A percentile compares a stretch with the other conserved stretches of the same genome.
phyloP scores from a whole-genome alignment of 2,329 filamentous ascomycete genomes.

The Fusarium stilboides region DNA sequence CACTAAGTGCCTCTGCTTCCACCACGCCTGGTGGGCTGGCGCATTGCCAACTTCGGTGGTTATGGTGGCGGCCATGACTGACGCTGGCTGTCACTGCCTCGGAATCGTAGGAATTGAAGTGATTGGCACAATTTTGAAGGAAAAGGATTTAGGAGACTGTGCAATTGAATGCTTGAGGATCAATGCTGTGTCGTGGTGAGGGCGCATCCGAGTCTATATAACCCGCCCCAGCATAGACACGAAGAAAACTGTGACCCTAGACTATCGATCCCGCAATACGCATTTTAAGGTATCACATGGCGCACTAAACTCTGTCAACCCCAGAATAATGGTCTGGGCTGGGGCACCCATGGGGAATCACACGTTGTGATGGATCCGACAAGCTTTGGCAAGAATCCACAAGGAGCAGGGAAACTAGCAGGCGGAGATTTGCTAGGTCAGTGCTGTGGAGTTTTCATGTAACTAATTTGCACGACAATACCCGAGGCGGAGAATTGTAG shows the following conservation, averaged over 20 bases:
- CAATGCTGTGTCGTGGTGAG: neutral
- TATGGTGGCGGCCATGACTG: neutral
- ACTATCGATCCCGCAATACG: neutral
- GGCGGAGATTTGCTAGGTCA: conserved; percentile 8
- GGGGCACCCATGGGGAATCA: conserved; percentile 32
- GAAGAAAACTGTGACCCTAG: neutral
- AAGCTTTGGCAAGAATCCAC: neutral
- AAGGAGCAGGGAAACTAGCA: neutral
- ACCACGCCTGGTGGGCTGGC: conserved; percentile 2
- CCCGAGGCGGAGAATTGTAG: neutral
- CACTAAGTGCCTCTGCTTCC: neutral
- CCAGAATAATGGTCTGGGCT: conserved; percentile 9
- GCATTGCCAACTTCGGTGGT: neutral
- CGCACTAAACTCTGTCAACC: conserved; percentile 9
- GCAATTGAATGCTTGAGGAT: no score
- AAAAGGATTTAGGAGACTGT: accelerated
- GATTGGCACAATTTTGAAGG: neutral
- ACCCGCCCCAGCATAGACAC: neutral
- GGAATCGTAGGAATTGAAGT: neutral
- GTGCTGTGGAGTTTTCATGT: neutral
- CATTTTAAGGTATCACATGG: conserved; percentile 10
- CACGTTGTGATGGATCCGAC: conserved; percentile 22
- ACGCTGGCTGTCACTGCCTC: neutral
- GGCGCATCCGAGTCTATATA: conserved; percentile 7
- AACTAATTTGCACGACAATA: neutral